Conservation (phyloP, 345 rosid genomes). For the Gynandropsis gynandra region DNA sequence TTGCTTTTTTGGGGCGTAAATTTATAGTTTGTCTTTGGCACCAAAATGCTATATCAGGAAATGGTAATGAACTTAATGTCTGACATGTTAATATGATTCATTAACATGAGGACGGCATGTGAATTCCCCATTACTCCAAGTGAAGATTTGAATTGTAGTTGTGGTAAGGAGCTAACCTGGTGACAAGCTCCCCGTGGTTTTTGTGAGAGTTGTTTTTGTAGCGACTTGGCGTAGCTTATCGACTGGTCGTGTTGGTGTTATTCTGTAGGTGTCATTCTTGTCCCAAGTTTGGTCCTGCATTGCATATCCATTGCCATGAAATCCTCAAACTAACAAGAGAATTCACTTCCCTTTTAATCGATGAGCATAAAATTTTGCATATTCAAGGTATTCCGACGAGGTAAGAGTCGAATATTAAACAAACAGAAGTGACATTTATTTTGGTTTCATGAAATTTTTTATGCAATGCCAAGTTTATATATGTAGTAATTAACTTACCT, state of each 20-base stretch:
- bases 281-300: slow-evolving; percentile 22
- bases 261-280: slow-evolving; percentile 14
- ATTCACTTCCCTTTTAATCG: too few species aligned
- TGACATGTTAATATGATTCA: too few species aligned
- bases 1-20: too few species aligned
- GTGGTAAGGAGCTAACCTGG: slow-evolving; percentile 27
- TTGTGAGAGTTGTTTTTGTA: slow-evolving; percentile 27
- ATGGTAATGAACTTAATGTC: too few species aligned
- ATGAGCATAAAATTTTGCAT: too few species aligned
- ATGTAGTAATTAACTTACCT: slow-evolving; percentile 29
- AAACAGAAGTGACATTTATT: too few species aligned
- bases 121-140: neutral
- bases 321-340: neutral
- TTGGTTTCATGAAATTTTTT: too few species aligned
- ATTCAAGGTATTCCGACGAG: too few species aligned
- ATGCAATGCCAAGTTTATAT: neutral
- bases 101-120: too few species aligned
- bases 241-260: slow-evolving; percentile 24
- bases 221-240: slow-evolving; percentile 27
- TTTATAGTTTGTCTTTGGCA: too few species aligned
- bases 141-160: slow-evolving; percentile 1
- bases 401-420: too few species aligned
- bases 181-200: slow-evolving; percentile 33
- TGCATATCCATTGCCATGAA: neutral
- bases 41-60: too few species aligned